Evolutionary conservation across 2,329 filamentous ascomycete genomes (phyloP).

Genomic region (Rutstroemia sp.): DNA sequence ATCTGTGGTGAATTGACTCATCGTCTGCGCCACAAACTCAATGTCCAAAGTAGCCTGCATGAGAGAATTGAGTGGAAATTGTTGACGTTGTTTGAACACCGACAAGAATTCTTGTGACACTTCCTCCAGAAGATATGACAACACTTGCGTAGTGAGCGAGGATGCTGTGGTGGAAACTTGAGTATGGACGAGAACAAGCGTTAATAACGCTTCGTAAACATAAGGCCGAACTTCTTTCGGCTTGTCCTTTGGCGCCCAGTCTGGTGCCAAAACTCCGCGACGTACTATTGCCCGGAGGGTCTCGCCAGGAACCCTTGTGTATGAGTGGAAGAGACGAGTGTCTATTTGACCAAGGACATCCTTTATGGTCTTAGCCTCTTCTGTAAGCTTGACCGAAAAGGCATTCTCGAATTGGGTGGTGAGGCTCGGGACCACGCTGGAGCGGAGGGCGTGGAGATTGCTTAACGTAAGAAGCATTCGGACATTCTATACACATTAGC

Average conservation of each 20-base stretch:
- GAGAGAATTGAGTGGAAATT: constrained; percentile 71
- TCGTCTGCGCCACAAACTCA: constrained; percentile 91
- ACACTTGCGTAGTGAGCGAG: constrained; percentile 69
- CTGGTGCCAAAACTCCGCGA: constrained; percentile 59
- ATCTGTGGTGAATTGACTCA: constrained; percentile 83
- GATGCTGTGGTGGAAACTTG: constrained; percentile 76
- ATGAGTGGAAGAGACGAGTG: constrained; percentile 82
- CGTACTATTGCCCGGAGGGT: constrained; percentile 63
- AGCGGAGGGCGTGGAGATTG: constrained; percentile 78
- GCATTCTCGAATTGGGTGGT: constrained; percentile 87
- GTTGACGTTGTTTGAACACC: constrained; percentile 59
- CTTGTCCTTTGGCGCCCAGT: constrained; percentile 60
- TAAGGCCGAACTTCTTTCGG: constrained; percentile 79
- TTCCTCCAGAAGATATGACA: constrained; percentile 81
- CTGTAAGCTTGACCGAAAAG: constrained; percentile 89
- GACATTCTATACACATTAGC: constrained; percentile 56
- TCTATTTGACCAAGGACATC: constrained; percentile 91
- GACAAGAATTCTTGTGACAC: constrained; percentile 72
- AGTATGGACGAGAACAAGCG: constrained; percentile 83
- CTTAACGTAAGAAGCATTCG: constrained; percentile 91
- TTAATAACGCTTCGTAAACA: constrained; percentile 78
- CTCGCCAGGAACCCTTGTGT: constrained; percentile 71
- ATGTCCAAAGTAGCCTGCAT: constrained; percentile 98
- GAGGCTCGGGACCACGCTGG: constrained; percentile 78
- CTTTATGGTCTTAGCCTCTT: constrained; percentile 85